A percentile compares a stretch with the other conserved stretches of the same genome.
Evolutionary conservation across 768 basidiomycete species (phyloP).

Genomic region (Kwoniella dendrophila): DNA sequence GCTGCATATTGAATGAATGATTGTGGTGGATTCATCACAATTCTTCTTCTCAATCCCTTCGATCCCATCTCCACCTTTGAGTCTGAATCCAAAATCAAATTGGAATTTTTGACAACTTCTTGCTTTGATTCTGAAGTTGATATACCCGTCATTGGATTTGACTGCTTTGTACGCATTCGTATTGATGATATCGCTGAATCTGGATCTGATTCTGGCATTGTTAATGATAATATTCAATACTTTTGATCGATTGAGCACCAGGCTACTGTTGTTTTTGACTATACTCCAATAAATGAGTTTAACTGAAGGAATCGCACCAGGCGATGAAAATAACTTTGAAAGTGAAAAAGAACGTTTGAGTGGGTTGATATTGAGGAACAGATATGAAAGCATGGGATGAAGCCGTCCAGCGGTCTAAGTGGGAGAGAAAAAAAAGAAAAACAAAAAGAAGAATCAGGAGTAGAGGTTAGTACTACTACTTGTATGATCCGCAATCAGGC

Average conservation of each 20-base stretch:
- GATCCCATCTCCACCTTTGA: not conserved
- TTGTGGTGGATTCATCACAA: slow-evolving; percentile 45
- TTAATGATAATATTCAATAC: no score
- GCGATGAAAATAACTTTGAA: not conserved
- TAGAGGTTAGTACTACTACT: no score
- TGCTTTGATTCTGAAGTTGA: no score
- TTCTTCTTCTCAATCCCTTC: slow-evolving; percentile 18
- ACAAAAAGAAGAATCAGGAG: not conserved
- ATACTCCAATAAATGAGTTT: no score
- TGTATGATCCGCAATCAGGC: no score
- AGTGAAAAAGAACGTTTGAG: not conserved
- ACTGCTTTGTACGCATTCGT: no score
- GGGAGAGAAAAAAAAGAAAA: not conserved
- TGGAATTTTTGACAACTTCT: no score
- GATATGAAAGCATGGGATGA: not conserved
- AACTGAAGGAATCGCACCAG: not conserved
- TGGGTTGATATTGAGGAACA: not conserved
- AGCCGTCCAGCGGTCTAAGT: slow-evolving; percentile 8
- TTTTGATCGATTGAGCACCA: no score
- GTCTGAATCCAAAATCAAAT: not conserved
- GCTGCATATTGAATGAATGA: slow-evolving; percentile 40
- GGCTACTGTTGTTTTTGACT: no score
- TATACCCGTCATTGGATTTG: no score
- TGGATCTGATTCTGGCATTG: slow-evolving; percentile 2
- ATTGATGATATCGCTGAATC: not conserved